Evolutionary conservation across 2,329 filamentous ascomycete species (phyloP), one percentile per base, ranked within the genome.

Genomic region (Bipolaris victoriae): DNA sequence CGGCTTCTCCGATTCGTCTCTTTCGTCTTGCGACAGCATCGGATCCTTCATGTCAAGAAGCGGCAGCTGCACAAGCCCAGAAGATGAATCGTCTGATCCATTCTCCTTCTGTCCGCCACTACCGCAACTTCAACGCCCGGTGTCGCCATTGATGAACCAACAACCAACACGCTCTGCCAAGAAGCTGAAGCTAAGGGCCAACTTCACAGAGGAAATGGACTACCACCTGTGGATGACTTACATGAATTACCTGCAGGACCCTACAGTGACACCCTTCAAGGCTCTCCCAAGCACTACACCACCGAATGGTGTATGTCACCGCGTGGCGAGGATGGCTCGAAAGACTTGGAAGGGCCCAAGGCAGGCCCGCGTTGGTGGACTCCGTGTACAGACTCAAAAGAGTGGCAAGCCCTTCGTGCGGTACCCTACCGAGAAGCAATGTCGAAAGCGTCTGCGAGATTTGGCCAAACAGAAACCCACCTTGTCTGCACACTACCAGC

Each of bases 161-260:
- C 69, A 68, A 45, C 65, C 65, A 31, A 64, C 61, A 37, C 69
- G 64, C 6, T 50, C 69, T 10, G 56, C 64, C 6, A 81, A 80
- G 68, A 79, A 79, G 58, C 65, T 78, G 51, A 82, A 79, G 68
- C 72, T 77, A 35, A 75, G 73, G 49, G 76, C 75, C 5, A 78
- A 74, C 39, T 89, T 86, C 82, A 87, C 83, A 5, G 76, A 82
- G 41, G 85, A 86, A 49, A 88, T 88, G 85, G 86, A 89, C 68
- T 81, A 84, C 54, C 86, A 89, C 67, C 75, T 89, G 31, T 88
- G 86, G 86, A 83, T 86, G 69, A 86, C 84, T 7, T 89, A 88
- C 73, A 84, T 87, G 76, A 79, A 82, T 51, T 88, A 88, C 69
- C 77, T 88, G n/a, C 84, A 86, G 60, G 86, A 88, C 70, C 86